Evolutionary conservation across 148 eudicot species (phyloP).

Genomic region (Camellia sinensis): DNA sequence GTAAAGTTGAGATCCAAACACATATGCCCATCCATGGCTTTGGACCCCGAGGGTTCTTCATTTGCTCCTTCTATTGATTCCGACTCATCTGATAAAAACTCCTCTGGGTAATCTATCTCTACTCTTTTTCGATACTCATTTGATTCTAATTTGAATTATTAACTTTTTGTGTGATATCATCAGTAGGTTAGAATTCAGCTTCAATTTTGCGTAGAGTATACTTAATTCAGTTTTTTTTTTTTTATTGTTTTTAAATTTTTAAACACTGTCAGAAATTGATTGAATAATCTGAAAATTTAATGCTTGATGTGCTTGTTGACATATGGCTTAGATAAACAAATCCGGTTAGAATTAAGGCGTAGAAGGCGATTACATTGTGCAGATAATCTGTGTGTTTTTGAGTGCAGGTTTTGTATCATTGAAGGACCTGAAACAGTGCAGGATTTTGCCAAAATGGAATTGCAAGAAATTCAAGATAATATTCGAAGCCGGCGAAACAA

Average conservation of each 20-base stretch:
- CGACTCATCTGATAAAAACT: slow-evolving; percentile 28
- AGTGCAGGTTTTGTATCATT: slow-evolving; percentile 83
- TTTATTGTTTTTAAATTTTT: too few relatives aligned
- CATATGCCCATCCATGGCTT: slow-evolving; percentile 45
- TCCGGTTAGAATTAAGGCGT: background rate
- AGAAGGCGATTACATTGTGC: background rate
- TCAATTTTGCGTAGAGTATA: too few relatives aligned
- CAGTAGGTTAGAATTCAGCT: too few relatives aligned
- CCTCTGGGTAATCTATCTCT: slow-evolving; percentile 32
- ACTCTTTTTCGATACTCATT: too few relatives aligned
- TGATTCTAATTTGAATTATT: too few relatives aligned
- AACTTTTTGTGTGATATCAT: too few relatives aligned
- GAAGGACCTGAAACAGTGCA: slow-evolving; percentile 98
- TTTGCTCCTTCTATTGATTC: slow-evolving; percentile 38
- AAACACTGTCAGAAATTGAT: too few relatives aligned
- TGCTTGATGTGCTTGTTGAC: too few relatives aligned
- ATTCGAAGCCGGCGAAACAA: slow-evolving; percentile 85
- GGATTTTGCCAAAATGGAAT: slow-evolving; percentile 85
- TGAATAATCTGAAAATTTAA: too few relatives aligned
- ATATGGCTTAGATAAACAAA: background rate
- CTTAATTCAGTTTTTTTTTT: too few relatives aligned
- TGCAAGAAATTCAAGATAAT: slow-evolving; percentile 83
- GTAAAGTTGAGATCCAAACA: slow-evolving; percentile 24
- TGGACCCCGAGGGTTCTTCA: slow-evolving; percentile 40
- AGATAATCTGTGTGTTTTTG: background rate